These are phyloP conservation scores for Solanum chacoense DNA, from an alignment of 305 asterid genomes.

Conservation along the genomic window DNA sequence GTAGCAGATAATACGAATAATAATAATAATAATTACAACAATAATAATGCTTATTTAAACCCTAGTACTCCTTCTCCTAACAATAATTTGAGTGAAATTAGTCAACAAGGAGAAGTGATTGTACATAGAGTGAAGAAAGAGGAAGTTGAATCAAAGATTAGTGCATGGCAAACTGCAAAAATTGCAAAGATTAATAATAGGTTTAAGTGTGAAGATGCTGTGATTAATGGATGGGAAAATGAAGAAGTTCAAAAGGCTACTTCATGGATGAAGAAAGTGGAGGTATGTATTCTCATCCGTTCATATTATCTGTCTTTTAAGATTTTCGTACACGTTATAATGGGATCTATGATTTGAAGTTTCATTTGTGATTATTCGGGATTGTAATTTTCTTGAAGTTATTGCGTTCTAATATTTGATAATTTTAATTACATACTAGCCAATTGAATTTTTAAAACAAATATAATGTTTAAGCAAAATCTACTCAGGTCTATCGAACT, in stretches of 20 bases:
- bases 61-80: constrained; percentile 20
- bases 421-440: background rate
- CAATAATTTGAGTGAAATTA: background rate
- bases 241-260: constrained; percentile 81
- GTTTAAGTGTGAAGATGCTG: constrained; percentile 81
- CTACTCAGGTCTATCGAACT: background rate
- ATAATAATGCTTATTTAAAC: background rate
- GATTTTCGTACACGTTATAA: background rate
- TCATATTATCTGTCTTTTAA: background rate
- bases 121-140: constrained; percentile 70
- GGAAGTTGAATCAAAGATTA: constrained; percentile 75
- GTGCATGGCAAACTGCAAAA: constrained; percentile 87
- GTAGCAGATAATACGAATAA: constrained; percentile 30
- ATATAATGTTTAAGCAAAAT: background rate
- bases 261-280: constrained; percentile 91
- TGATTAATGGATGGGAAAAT: constrained; percentile 69
- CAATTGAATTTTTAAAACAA: no score
- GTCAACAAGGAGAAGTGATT: constrained; percentile 17
- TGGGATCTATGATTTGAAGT: background rate
- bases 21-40: background rate
- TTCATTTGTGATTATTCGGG: background rate
- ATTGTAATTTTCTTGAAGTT: background rate
- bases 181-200: constrained; percentile 74
- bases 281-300: constrained; percentile 28
- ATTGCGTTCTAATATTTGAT: background rate